These are phyloP conservation scores for Globomyces pollinis-pini DNA, from an alignment of 192 early-diverging fungal species.

Conservation along the genomic window DNA sequence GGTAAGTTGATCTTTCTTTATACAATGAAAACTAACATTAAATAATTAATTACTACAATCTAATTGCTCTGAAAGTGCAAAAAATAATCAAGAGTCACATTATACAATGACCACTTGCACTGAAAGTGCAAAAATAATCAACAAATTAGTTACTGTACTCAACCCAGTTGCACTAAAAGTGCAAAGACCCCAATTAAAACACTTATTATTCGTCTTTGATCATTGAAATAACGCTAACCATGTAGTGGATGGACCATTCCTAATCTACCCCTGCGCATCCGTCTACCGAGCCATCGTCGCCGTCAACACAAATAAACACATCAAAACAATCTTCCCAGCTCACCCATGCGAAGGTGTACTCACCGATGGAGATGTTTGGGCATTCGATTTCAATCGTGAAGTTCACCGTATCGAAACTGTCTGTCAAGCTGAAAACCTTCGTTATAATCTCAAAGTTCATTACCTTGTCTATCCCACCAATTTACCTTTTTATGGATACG, in stretches of 20 bases:
- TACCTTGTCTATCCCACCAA: neutral
- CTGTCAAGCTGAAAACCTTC: neutral
- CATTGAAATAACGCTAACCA: no score
- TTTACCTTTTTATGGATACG: neutral
- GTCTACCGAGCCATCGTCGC: neutral
- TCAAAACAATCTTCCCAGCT: neutral
- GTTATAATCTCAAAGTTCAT: neutral
- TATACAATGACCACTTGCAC: no score
- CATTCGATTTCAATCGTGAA: slow-evolving; percentile 4
- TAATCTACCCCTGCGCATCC: neutral
- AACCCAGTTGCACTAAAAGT: no score
- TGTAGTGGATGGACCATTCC: neutral
- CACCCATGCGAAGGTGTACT: neutral
- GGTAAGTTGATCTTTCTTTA: no score
- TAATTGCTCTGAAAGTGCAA: no score
- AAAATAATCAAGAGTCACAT: no score
- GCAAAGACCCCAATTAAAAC: no score
- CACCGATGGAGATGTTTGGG: neutral
- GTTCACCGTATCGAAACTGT: neutral
- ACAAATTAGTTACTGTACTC: no score
- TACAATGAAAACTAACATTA: no score
- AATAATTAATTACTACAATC: no score
- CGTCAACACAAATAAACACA: neutral
- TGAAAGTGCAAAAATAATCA: no score
- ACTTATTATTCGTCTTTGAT: no score